These are phyloP conservation scores for Lodderomyces margitis DNA, from an alignment of 1,139 yeast genomes.

Conservation along the genomic window DNA sequence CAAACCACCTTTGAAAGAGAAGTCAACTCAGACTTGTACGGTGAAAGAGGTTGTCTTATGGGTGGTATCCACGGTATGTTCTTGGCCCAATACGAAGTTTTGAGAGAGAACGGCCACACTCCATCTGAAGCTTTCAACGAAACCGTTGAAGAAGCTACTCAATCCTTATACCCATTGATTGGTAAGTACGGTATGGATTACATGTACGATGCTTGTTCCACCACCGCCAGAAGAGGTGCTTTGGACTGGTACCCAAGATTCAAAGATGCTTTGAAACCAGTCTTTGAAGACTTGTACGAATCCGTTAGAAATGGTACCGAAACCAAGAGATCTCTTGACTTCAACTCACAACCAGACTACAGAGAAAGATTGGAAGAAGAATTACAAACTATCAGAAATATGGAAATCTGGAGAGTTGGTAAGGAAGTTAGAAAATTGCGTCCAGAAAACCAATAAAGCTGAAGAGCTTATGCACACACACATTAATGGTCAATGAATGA, in stretches of 20 bases:
- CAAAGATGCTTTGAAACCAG: slow-evolving; percentile 98
- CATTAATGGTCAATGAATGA: slow-evolving; percentile 32
- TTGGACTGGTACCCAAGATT: slow-evolving; percentile 99
- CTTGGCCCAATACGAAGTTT: slow-evolving; percentile 99
- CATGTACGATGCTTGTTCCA: slow-evolving; percentile 99
- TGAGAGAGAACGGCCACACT: slow-evolving; percentile 99
- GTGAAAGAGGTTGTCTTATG: slow-evolving; percentile 99
- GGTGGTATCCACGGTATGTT: slow-evolving; percentile 99
- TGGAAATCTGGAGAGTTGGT: slow-evolving; percentile 99
- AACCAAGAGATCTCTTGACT: slow-evolving; percentile 96
- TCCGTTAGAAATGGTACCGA: slow-evolving; percentile 95
- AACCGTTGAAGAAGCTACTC: slow-evolving; percentile 99
- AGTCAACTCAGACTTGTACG: slow-evolving; percentile 98
- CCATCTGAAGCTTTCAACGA: slow-evolving; percentile 99
- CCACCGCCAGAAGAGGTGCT: slow-evolving; percentile 99
- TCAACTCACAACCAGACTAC: slow-evolving; percentile 98
- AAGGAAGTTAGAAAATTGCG: slow-evolving; percentile 99
- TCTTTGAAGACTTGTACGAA: slow-evolving; percentile 92
- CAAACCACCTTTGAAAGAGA: slow-evolving; percentile 99
- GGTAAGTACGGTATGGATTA: slow-evolving; percentile 99
- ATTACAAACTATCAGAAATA: slow-evolving; percentile 86
- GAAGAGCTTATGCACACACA: background rate
- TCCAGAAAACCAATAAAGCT: slow-evolving; percentile 86
- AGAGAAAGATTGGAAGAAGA: slow-evolving; percentile 94
- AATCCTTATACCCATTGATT: slow-evolving; percentile 96